Percentiles rank a stretch among this genome's conserved stretches.
phyloP scores from a whole-genome alignment of 2,329 filamentous ascomycete species.

The Colletotrichum endophyticum region DNA sequence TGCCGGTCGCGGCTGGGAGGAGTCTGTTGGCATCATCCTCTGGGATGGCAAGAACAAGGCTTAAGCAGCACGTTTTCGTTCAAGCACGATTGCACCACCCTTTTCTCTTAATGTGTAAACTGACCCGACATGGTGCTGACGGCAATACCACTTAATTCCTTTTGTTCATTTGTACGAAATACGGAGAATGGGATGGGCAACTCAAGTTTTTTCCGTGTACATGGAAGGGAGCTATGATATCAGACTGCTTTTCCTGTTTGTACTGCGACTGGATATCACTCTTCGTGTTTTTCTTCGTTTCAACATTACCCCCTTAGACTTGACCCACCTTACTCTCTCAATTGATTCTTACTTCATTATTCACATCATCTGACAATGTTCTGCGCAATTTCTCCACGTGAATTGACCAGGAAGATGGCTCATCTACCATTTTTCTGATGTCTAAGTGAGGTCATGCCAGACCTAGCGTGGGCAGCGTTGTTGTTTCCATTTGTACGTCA shows the following conservation, averaged over 20 bases:
- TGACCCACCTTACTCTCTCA: not conserved
- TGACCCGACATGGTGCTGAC: not conserved
- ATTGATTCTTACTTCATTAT: not conserved
- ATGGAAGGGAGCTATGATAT: not conserved
- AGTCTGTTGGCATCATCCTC: conserved; percentile 54
- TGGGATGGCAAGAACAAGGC: conserved; percentile 10
- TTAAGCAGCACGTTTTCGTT: not conserved
- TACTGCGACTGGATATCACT: not conserved
- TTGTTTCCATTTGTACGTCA: too few relatives aligned
- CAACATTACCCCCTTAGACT: not conserved
- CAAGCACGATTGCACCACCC: not conserved
- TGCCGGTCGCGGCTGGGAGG: conserved; percentile 61
- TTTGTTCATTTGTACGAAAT: not conserved
- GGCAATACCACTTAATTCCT: not conserved
- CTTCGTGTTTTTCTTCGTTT: not conserved
- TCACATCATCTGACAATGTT: not conserved
- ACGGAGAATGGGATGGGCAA: not conserved
- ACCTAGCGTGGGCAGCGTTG: too few relatives aligned
- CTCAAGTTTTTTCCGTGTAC: not conserved
- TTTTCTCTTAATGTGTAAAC: not conserved
- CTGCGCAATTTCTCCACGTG: not conserved
- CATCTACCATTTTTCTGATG: accelerated
- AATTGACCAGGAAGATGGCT: not conserved
- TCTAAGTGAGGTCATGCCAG: too few relatives aligned
- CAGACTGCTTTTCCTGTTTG: not conserved